Conservation (phyloP, 176 grass and related monocot genomes). For the Alopecurus myosuroides region DNA sequence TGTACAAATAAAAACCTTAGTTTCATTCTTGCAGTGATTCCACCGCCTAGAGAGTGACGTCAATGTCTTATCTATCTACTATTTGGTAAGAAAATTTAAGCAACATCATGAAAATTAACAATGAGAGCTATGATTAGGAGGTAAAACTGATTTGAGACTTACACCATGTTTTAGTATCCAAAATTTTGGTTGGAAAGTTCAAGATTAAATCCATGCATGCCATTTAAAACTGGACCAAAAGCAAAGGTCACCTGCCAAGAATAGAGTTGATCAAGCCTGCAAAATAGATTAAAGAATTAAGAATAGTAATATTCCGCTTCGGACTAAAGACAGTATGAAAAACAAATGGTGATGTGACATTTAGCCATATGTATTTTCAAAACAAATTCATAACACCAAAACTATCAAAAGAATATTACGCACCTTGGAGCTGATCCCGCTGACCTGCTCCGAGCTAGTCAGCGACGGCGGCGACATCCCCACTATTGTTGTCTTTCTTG, state of each 20-base stretch:
- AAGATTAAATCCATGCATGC: not conserved
- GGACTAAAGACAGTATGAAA: not conserved
- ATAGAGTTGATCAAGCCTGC: no score
- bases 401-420: not conserved
- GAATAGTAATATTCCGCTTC: not conserved
- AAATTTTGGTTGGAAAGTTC: not conserved
- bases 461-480: no score
- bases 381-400: not conserved
- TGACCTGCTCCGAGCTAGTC: no score
- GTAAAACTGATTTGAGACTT: not conserved
- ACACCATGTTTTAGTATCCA: not conserved
- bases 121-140: not conserved
- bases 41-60: not conserved
- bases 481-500: no score
- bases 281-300: not conserved
- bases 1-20: not conserved
- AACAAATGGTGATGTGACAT: not conserved
- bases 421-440: no score
- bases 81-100: not conserved
- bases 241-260: no score
- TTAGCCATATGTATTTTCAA: not conserved
- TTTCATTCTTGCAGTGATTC: not conserved
- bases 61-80: no score
- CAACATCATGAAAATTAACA: not conserved
- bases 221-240: not conserved